Conservation (phyloP, 371 early-diverging fungal species). For the Lichtheimia ornata region DNA sequence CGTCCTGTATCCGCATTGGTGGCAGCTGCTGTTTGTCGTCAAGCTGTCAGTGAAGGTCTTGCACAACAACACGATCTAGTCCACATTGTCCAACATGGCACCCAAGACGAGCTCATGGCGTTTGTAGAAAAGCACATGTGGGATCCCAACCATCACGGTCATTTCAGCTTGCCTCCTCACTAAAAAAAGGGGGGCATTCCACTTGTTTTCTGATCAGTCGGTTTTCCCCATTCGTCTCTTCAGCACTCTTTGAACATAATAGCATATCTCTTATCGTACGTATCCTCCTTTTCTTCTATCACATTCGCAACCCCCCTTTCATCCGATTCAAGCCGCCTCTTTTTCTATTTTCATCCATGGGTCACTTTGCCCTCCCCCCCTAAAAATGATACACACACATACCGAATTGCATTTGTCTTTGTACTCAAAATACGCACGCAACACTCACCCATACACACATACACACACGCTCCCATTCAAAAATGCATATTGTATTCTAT, state of each 20-base stretch:
- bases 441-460: no score
- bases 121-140: slow-evolving; percentile 18
- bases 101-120: slow-evolving; percentile 6
- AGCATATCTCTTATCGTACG: neutral
- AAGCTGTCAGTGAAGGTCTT: slow-evolving; percentile 66
- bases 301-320: neutral
- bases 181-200: neutral
- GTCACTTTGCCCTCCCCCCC: neutral
- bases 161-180: slow-evolving; percentile 14
- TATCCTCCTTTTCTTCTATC: neutral
- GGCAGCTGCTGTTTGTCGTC: slow-evolving; percentile 74
- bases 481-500: no score
- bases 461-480: no score
- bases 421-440: no score
- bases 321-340: neutral
- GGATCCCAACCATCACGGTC: slow-evolving; percentile 18
- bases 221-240: neutral
- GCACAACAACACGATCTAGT: slow-evolving; percentile 23
- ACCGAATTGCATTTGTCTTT: no score
- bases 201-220: no score
- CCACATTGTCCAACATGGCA: neutral
- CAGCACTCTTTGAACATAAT: neutral
- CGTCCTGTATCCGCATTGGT: slow-evolving; percentile 78
- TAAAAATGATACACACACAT: no score
- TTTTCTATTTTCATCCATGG: slow-evolving; percentile 1